Conservation (phyloP, 768 basidiomycete genomes). For the Xerocomellus amylosporus region DNA sequence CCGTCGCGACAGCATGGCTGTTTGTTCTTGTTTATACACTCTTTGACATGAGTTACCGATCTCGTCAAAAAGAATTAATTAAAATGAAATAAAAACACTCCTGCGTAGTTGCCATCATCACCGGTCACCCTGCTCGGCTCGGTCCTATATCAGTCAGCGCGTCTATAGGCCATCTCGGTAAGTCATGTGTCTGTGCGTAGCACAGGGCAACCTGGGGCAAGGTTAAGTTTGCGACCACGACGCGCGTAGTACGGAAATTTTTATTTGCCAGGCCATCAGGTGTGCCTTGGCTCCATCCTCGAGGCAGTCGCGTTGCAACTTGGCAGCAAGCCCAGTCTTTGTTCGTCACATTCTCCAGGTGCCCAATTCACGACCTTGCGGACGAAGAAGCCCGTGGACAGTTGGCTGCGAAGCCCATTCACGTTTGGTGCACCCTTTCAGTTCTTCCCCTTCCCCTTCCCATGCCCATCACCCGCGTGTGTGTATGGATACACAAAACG, state of each 20-base stretch:
- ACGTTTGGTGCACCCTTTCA: conserved; percentile 12
- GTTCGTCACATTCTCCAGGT: conserved; percentile 16
- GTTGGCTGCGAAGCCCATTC: conserved; percentile 9
- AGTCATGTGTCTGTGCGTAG: conserved; percentile 9
- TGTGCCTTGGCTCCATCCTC: conserved; percentile 34
- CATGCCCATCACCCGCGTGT: conserved; percentile 9
- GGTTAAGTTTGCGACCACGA: conserved; percentile 31
- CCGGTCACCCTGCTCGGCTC: conserved; percentile 1
- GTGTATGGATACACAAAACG: not conserved
- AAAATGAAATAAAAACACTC: conserved; percentile 7
- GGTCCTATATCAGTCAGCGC: conserved; percentile 9
- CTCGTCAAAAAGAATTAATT: conserved; percentile 13
- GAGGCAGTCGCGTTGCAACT: conserved; percentile 33
- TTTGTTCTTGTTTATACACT: conserved; percentile 21
- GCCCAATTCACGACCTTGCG: conserved; percentile 13
- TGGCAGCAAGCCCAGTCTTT: conserved; percentile 4
- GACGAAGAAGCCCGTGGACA: conserved; percentile 10
- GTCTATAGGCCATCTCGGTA: conserved; percentile 13
- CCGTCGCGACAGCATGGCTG: conserved; percentile 8
- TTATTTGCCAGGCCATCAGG: conserved; percentile 20
- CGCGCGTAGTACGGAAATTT: conserved; percentile 29
- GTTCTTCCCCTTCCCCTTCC: not conserved
- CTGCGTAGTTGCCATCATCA: not conserved
- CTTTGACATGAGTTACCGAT: conserved; percentile 1
- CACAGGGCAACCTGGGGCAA: conserved; percentile 24